Evolutionary conservation across 148 eudicot genomes (phyloP).

Genomic region (Rheum nobile): DNA sequence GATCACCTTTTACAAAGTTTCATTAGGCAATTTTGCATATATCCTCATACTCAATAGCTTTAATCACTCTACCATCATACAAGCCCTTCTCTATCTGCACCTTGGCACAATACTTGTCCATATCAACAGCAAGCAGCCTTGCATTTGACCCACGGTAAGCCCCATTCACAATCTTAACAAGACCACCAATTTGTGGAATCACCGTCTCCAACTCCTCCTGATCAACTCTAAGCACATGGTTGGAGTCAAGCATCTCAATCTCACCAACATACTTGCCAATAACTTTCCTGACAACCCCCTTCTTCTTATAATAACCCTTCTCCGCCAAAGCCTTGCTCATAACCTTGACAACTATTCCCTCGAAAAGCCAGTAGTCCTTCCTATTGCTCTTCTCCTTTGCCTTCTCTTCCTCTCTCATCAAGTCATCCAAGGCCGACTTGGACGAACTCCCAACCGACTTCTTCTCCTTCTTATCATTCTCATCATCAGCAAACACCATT

Average conservation of each 20-base stretch:
- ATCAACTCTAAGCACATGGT: constrained; percentile 80
- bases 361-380: constrained; percentile 84
- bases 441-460: constrained; percentile 11
- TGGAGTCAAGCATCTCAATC: constrained; percentile 81
- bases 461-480: constrained; percentile 17
- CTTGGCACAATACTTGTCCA: constrained; percentile 60
- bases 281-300: constrained; percentile 69
- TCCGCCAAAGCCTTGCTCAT: constrained; percentile 80
- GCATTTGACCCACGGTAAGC: constrained; percentile 82
- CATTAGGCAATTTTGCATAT: constrained; percentile 42
- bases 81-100: constrained; percentile 85
- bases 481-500: constrained; percentile 43
- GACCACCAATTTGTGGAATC: constrained; percentile 80
- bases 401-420: constrained; percentile 85
- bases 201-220: constrained; percentile 95
- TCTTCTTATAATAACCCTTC: constrained; percentile 79
- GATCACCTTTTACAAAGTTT: background rate
- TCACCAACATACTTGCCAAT: constrained; percentile 77
- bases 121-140: constrained; percentile 48
- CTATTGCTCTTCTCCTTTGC: constrained; percentile 64
- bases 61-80: constrained; percentile 78
- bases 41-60: constrained; percentile 86
- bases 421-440: constrained; percentile 57
- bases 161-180: constrained; percentile 83
- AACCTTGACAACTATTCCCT: constrained; percentile 78